These are phyloP conservation scores for Epichloe elymi DNA, from an alignment of 2,329 filamentous ascomycete species.

Conservation along the genomic window DNA sequence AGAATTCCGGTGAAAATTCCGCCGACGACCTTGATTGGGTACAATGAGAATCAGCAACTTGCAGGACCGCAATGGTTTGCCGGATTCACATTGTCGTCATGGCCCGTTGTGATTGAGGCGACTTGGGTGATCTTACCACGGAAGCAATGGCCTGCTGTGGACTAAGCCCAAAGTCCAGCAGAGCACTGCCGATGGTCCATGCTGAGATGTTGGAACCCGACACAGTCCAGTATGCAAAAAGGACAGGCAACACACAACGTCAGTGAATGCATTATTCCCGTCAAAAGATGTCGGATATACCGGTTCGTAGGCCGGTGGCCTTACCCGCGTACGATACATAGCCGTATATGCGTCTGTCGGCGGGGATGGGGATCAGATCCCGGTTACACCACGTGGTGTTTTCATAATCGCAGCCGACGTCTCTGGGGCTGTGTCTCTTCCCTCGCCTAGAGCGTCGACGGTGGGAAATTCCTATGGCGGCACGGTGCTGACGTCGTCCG, in stretches of 20 bases:
- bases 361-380: conserved; percentile 18
- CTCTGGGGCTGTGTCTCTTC: conserved; percentile 9
- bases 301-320: not conserved
- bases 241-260: not conserved
- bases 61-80: not conserved
- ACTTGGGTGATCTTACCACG: conserved; percentile 7
- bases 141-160: conserved; percentile 15
- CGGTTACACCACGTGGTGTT: conserved; percentile 21
- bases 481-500: no score
- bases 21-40: conserved; percentile 7
- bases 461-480: no score
- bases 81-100: not conserved
- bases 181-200: conserved; percentile 13
- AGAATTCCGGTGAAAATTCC: conserved; percentile 10
- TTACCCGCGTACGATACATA: conserved; percentile 14
- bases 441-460: no score
- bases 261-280: no score
- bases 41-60: not conserved
- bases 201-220: conserved; percentile 14
- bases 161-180: conserved; percentile 14
- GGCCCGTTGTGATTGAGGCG: no score
- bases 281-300: no score
- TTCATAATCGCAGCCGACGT: conserved; percentile 16
- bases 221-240: conserved; percentile 13
- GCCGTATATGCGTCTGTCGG: conserved; percentile 13